phyloP scores from a whole-genome alignment of 495 filamentous ascomycete species.

The Xylaria longipes region DNA sequence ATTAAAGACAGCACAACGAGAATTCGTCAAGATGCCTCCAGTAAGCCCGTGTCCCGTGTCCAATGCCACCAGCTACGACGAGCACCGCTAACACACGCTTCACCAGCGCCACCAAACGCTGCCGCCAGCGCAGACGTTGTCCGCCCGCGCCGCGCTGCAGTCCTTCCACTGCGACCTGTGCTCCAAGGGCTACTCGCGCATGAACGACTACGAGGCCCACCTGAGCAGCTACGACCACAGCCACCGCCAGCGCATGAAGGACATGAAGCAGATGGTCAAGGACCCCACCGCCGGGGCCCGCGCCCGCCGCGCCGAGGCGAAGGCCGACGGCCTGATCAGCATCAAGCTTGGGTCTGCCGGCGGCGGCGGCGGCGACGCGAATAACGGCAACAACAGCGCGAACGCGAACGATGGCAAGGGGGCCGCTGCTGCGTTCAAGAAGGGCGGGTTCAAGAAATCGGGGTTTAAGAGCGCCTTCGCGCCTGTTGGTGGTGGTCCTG shows the following conservation, averaged over 20 bases:
- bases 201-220: constrained; percentile 75
- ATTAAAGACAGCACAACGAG: background rate
- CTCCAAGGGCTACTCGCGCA: constrained; percentile 71
- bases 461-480: constrained; percentile 62
- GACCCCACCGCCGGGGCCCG: constrained; percentile 63
- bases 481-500: constrained; percentile 35
- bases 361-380: constrained; percentile 16
- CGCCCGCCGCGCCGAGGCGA: constrained; percentile 73
- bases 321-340: constrained; percentile 67
- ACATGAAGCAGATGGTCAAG: constrained; percentile 70
- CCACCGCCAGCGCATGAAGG: constrained; percentile 70
- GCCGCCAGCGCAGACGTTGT: constrained; percentile 73
- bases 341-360: constrained; percentile 57
- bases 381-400: constrained; percentile 1
- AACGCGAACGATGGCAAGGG: constrained; percentile 26
- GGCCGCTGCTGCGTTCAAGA: constrained; percentile 55
- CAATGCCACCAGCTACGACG: background rate
- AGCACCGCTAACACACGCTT: background rate
- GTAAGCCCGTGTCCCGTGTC: constrained; percentile 36
- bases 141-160: constrained; percentile 84
- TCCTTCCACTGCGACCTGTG: constrained; percentile 86
- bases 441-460: constrained; percentile 61
- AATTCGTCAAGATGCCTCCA: constrained; percentile 50
- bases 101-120: constrained; percentile 56
- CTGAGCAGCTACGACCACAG: constrained; percentile 73